Base-by-base conservation (phyloP, 2,329 filamentous ascomycete species). In the Thermomyces lanuginosus region DNA sequence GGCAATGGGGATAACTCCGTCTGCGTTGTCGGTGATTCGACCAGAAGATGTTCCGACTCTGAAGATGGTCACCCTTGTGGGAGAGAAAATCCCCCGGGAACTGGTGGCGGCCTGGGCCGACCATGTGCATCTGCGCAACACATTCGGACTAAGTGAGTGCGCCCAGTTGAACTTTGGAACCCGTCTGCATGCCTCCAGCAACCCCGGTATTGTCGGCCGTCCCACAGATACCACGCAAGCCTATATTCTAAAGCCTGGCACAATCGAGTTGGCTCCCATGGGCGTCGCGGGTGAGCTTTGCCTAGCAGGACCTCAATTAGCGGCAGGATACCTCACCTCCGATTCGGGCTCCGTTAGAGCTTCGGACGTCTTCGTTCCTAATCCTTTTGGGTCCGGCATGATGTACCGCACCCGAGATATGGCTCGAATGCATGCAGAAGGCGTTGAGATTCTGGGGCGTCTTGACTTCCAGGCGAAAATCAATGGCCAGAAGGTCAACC, bases 1-100 rank as follows among this genome's bases (percentile, higher is more conserved):
- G 24, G 63, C 59, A 54, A 61, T 60, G 3, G 61, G 66, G 37
- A 58, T 72, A 36, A 75, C 72, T 1, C 66, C 70, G 2, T 58
- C 68, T 0, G 57, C 76, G n/a, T 66, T 68, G 1, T 51, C 55
- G 11, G 51, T 59, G 1, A 7, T 20, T 7, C 18, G 18, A 7
- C 16, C 22, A 13, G 22, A 24, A 24, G 22, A 24, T 11, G 22
- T 13, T 24, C 22, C 13, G 19, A 8, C 16, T 26, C 15, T 26
- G 8, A 26, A 26, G 19, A 17, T 14, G 12, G n/a, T 26, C 13
- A n/a, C 19, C 15, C 9, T 8, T 17, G 12, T 16, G 10, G 24
- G 24, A 8, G 24, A 26, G 19, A 7, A 14, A 17, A 14, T 26
- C 12, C 6, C 12, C 8, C 10, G 8, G 15, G 16, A 16, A n/a